Percentiles rank a stretch among this genome's conserved stretches.
phyloP scores from a whole-genome alignment of 768 basidiomycete species.

The Mycena sanguinolenta region DNA sequence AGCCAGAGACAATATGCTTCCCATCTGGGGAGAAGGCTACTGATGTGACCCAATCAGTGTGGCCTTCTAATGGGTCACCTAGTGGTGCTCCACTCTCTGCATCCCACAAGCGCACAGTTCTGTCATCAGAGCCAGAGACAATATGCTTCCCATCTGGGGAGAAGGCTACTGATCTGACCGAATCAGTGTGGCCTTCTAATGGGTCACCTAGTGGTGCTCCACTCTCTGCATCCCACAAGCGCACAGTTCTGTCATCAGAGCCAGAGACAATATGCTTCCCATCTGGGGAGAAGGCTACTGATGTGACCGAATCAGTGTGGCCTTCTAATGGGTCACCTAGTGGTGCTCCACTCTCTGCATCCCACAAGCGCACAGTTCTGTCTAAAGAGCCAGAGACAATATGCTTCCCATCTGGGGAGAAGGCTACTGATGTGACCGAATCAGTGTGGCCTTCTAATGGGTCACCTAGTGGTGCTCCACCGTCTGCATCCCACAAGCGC shows the following conservation, averaged over 20 bases:
- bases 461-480: constrained; percentile 1
- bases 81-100: too few relatives aligned
- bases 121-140: too few relatives aligned
- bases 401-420: constrained; percentile 9
- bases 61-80: too few relatives aligned
- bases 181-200: too few relatives aligned
- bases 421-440: constrained; percentile 10
- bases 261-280: constrained; percentile 7
- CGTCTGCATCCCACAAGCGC: constrained; percentile 6
- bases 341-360: not conserved
- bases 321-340: not conserved
- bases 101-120: too few relatives aligned
- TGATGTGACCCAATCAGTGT: too few relatives aligned
- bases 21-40: too few relatives aligned
- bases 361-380: constrained; percentile 2
- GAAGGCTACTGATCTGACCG: too few relatives aligned
- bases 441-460: constrained; percentile 6
- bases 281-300: constrained; percentile 9
- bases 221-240: constrained; percentile 8
- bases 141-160: too few relatives aligned
- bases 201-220: too few relatives aligned
- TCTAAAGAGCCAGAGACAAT: constrained; percentile 6
- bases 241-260: constrained; percentile 7
- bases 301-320: not conserved
- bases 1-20: too few relatives aligned